These are phyloP conservation scores for Cantharellus cinnabarinus DNA, from an alignment of 768 basidiomycete species.

Conservation along the genomic window DNA sequence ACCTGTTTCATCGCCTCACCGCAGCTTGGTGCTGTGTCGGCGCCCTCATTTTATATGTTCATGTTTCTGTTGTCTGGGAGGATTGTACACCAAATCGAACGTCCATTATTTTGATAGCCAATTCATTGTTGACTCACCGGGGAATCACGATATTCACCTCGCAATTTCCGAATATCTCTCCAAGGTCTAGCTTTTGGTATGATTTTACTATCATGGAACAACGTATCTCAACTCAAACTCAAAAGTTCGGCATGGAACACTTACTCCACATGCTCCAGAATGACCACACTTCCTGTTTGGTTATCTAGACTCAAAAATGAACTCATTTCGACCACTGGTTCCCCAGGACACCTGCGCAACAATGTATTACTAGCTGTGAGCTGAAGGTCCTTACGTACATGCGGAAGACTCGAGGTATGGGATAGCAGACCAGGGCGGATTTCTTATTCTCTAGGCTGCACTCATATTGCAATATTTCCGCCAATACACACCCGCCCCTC, in stretches of 20 bases:
- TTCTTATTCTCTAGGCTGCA: not conserved
- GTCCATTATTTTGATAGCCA: too few relatives aligned
- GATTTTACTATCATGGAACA: not conserved
- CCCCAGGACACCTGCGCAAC: slow-evolving; percentile 35
- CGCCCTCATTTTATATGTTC: too few relatives aligned
- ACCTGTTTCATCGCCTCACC: too few relatives aligned
- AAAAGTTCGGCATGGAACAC: not conserved
- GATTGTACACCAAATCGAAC: too few relatives aligned
- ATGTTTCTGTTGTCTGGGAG: too few relatives aligned
- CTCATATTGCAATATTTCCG: not conserved
- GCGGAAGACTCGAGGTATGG: slow-evolving; percentile 48
- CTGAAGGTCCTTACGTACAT: not conserved
- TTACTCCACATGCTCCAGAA: not conserved
- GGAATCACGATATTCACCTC: too few relatives aligned
- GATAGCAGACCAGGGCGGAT: slow-evolving; percentile 36
- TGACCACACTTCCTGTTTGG: slow-evolving; percentile 6
- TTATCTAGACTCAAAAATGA: slow-evolving; percentile 12
- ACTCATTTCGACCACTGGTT: slow-evolving; percentile 53
- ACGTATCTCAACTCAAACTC: not conserved
- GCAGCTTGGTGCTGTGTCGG: too few relatives aligned
- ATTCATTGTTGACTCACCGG: too few relatives aligned
- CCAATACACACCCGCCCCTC: not conserved
- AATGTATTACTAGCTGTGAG: not conserved
- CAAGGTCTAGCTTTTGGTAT: not conserved
- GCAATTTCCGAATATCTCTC: not conserved